Conservation (phyloP, 2,329 filamentous ascomycete genomes). For the Aspergillus sp. region DNA sequence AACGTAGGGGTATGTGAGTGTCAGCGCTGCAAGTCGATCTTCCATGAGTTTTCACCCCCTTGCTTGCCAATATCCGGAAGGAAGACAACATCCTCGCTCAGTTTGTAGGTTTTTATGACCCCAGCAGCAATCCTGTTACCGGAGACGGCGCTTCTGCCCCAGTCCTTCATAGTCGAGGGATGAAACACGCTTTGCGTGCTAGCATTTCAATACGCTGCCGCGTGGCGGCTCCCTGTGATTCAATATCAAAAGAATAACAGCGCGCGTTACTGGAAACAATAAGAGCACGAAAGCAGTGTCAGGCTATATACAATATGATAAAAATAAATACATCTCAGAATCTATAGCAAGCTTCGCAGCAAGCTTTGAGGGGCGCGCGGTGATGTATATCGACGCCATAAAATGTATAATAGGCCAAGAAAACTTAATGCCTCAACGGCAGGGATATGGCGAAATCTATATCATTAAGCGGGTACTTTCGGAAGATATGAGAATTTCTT, state of each 20-base stretch:
- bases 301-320: slow-evolving; percentile 34
- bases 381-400: slow-evolving; percentile 78
- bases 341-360: slow-evolving; percentile 39
- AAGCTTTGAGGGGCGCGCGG: slow-evolving; percentile 62
- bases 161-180: slow-evolving; percentile 58
- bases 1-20: background rate
- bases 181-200: slow-evolving; percentile 62
- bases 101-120: slow-evolving; percentile 54
- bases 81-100: slow-evolving; percentile 54
- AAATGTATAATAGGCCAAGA: slow-evolving; percentile 69
- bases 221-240: slow-evolving; percentile 75
- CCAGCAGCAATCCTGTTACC: slow-evolving; percentile 53
- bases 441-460: slow-evolving; percentile 77
- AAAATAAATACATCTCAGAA: slow-evolving; percentile 32
- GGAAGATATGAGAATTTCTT: no score
- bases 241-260: slow-evolving; percentile 83
- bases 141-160: slow-evolving; percentile 57
- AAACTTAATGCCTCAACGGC: slow-evolving; percentile 58
- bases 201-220: slow-evolving; percentile 80
- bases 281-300: slow-evolving; percentile 49
- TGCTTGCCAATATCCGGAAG: slow-evolving; percentile 47
- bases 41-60: slow-evolving; percentile 55
- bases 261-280: slow-evolving; percentile 68
- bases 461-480: no score
- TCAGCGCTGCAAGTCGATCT: slow-evolving; percentile 30